Conservation (phyloP, 768 basidiomycete species). For the Leccinum ochraceum region DNA sequence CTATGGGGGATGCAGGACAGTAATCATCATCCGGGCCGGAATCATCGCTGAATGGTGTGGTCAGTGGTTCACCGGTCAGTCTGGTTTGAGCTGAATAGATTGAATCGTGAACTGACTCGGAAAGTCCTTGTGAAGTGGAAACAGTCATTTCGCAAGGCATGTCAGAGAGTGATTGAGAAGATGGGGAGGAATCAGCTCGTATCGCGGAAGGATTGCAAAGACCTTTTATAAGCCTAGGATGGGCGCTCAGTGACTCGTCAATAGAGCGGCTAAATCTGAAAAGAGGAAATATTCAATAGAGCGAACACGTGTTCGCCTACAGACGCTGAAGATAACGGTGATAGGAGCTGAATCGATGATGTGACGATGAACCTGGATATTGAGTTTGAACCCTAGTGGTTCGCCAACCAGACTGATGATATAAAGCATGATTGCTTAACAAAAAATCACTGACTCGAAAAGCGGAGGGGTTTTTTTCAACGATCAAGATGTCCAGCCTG, state of each 20-base stretch:
- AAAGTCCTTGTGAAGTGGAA: too few relatives aligned
- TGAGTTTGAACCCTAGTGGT: not conserved
- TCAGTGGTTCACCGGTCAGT: not conserved
- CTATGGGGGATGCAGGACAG: not conserved
- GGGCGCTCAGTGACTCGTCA: not conserved
- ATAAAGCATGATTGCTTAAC: too few relatives aligned
- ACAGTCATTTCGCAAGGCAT: not conserved
- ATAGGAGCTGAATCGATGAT: too few relatives aligned
- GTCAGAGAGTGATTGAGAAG: not conserved
- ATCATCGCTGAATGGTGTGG: not conserved
- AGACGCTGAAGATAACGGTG: conserved; percentile 21
- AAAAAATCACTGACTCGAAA: not conserved
- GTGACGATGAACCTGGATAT: too few relatives aligned
- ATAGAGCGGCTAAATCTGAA: conserved; percentile 10
- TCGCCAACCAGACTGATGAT: not conserved
- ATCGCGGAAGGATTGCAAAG: not conserved
- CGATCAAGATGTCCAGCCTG: not conserved
- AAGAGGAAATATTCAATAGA: not conserved
- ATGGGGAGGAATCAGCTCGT: not conserved
- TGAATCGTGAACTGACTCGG: too few relatives aligned
- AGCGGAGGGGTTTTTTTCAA: not conserved
- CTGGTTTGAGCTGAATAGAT: not conserved
- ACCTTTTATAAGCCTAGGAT: conserved; percentile 20
- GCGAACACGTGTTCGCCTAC: conserved; percentile 6
- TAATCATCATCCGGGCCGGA: not conserved